Percentiles rank a stretch among this genome's conserved stretches.
Evolutionary conservation across 495 filamentous ascomycete genomes (phyloP).

Genomic region (Hypoxylon intermedium): DNA sequence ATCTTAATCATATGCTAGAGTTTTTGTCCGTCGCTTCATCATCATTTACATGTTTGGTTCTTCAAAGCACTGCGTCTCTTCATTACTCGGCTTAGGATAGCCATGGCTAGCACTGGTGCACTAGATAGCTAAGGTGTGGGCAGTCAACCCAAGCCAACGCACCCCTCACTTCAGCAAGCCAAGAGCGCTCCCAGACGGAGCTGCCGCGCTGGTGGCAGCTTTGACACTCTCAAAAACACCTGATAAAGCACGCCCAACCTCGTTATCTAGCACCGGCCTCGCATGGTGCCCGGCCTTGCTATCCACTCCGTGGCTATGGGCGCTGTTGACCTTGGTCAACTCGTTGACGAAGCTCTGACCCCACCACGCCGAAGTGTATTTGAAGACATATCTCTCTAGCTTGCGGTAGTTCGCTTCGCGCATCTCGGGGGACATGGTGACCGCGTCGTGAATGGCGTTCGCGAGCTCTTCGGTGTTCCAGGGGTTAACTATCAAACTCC

Average conservation of each 20-base stretch:
- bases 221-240: constrained; percentile 44
- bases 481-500: constrained; percentile 86
- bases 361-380: constrained; percentile 97
- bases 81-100: too few species aligned
- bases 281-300: constrained; percentile 30
- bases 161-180: constrained; percentile 31
- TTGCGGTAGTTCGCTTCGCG: constrained; percentile 81
- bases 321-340: constrained; percentile 64
- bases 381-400: constrained; percentile 82
- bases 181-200: constrained; percentile 35
- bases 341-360: constrained; percentile 92
- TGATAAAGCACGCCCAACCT: constrained; percentile 36
- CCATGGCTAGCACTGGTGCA: neutral
- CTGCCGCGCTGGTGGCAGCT: constrained; percentile 39
- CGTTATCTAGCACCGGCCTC: constrained; percentile 31
- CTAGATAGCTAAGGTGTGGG: neutral
- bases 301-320: constrained; percentile 38
- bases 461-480: constrained; percentile 90
- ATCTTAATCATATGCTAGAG: constrained; percentile 21
- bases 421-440: constrained; percentile 86
- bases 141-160: neutral
- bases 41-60: constrained; percentile 6
- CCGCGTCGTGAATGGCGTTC: constrained; percentile 80
- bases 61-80: too few species aligned
- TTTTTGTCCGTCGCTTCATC: constrained; percentile 5